phyloP scores from a whole-genome alignment of 2,329 filamentous ascomycete species.

The Ceratocystis destructans region DNA sequence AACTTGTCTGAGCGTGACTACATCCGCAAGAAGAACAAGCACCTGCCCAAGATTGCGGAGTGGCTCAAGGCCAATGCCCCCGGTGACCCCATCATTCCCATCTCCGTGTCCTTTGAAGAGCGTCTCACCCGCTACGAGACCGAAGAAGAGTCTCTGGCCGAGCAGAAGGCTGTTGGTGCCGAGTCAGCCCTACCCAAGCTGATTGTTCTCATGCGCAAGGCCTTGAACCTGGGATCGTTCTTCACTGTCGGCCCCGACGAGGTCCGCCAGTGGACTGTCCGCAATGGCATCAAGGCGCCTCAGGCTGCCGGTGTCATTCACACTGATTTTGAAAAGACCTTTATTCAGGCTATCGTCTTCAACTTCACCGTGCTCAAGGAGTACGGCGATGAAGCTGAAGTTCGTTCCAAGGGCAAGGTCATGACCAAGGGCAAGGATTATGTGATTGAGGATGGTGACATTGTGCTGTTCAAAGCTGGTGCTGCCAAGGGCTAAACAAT shows the following conservation, averaged over 20 bases:
- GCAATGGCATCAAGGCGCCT: slow-evolving; percentile 92
- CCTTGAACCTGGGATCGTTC: slow-evolving; percentile 80
- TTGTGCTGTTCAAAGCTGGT: slow-evolving; percentile 79
- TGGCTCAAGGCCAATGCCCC: slow-evolving; percentile 88
- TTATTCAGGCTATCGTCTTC: slow-evolving; percentile 92
- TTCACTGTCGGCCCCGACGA: slow-evolving; percentile 95
- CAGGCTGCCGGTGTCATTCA: slow-evolving; percentile 97
- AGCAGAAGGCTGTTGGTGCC: slow-evolving; percentile 76
- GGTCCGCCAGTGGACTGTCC: slow-evolving; percentile 96
- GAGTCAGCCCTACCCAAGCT: slow-evolving; percentile 88
- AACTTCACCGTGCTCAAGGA: slow-evolving; percentile 75
- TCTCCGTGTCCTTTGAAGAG: slow-evolving; percentile 88
- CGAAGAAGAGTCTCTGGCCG: slow-evolving; percentile 63
- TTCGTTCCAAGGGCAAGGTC: slow-evolving; percentile 89
- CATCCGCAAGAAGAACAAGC: slow-evolving; percentile 98
- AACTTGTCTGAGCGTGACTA: slow-evolving; percentile 97
- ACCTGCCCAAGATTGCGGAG: slow-evolving; percentile 80
- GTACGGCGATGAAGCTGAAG: slow-evolving; percentile 71
- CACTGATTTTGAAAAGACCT: slow-evolving; percentile 98
- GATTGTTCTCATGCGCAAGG: slow-evolving; percentile 83
- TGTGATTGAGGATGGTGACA: slow-evolving; percentile 69
- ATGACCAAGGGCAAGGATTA: slow-evolving; percentile 99
- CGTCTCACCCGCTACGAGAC: slow-evolving; percentile 68
- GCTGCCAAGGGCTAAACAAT: slow-evolving; percentile 53
- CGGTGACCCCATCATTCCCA: slow-evolving; percentile 81